Evolutionary conservation across 192 early-diverging fungal genomes (phyloP).

Genomic region (Mortierella antarctica): DNA sequence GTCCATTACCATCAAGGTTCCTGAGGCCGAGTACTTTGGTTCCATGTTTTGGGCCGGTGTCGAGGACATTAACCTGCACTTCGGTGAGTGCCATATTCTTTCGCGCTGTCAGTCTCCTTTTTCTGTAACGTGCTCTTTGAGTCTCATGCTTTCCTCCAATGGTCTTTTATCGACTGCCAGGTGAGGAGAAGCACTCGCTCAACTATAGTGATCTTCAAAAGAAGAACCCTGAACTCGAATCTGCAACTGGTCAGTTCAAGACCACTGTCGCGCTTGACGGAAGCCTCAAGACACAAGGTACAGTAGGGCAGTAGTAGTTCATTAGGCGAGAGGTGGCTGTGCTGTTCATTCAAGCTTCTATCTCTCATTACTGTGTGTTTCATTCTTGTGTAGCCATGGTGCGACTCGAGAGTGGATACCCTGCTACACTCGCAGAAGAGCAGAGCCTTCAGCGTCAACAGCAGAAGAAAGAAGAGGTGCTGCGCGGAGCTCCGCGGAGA

Average conservation of each 20-base stretch:
- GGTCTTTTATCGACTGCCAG: neutral
- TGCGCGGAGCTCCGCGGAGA: constrained; percentile 29
- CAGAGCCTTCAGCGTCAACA: constrained; percentile 12
- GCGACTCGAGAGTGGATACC: constrained; percentile 40
- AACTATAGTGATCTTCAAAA: constrained; percentile 34
- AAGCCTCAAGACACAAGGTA: constrained; percentile 41
- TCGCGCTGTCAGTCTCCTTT: neutral
- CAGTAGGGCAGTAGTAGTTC: too few species aligned
- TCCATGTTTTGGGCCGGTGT: constrained; percentile 49
- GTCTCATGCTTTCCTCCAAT: neutral
- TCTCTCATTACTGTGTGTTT: neutral
- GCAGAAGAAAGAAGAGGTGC: constrained; percentile 37
- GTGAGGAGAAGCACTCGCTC: constrained; percentile 17
- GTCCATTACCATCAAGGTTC: constrained; percentile 28
- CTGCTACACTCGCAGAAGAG: constrained; percentile 37
- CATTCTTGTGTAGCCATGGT: constrained; percentile 18
- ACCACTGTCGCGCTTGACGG: constrained; percentile 29
- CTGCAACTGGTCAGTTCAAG: constrained; percentile 42
- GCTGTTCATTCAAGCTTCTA: neutral
- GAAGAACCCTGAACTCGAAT: constrained; percentile 17
- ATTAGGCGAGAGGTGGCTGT: neutral
- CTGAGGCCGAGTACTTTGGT: constrained; percentile 41
- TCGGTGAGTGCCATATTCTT: constrained; percentile 12
- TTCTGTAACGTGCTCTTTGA: neutral
- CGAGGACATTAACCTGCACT: constrained; percentile 28